A percentile compares a stretch with the other conserved stretches of the same genome.
Evolutionary conservation across 495 filamentous ascomycete species (phyloP).

Genomic region (Penicillium riverlandense): DNA sequence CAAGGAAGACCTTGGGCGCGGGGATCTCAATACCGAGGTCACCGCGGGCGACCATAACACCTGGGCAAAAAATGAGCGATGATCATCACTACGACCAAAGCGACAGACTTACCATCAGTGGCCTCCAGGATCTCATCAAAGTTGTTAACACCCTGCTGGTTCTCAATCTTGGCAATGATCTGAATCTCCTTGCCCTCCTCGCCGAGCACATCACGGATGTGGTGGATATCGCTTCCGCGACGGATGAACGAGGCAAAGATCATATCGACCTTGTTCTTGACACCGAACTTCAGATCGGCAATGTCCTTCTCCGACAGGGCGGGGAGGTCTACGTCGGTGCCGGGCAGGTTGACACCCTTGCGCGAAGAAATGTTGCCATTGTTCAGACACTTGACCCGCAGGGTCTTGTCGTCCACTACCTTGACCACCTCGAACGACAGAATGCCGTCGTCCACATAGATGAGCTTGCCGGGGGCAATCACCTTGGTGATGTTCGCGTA

Average conservation of each 20-base stretch:
- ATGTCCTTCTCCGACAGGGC: constrained; percentile 98
- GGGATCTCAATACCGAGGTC: constrained; percentile 98
- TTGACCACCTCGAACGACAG: constrained; percentile 90
- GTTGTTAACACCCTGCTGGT: constrained; percentile 98
- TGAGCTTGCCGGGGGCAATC: constrained; percentile 83
- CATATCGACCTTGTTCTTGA: constrained; percentile 98
- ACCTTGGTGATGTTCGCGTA: constrained; percentile 99
- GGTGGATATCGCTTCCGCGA: constrained; percentile 78
- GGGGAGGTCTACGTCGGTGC: constrained; percentile 96
- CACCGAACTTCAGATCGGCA: constrained; percentile 84
- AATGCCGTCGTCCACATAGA: constrained; percentile 98
- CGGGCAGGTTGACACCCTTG: constrained; percentile 98
- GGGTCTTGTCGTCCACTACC: constrained; percentile 79
- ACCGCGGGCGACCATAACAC: constrained; percentile 99
- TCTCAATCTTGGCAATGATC: constrained; percentile 99
- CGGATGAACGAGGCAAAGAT: constrained; percentile 98
- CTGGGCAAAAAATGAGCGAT: too few species aligned
- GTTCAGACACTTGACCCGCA: constrained; percentile 80
- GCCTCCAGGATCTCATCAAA: constrained; percentile 93
- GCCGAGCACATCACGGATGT: constrained; percentile 87
- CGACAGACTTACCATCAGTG: constrained; percentile 55
- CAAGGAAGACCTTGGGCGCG: constrained; percentile 95
- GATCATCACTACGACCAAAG: too few species aligned
- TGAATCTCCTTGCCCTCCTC: constrained; percentile 93
- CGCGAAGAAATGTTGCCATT: constrained; percentile 96